Percentiles rank a stretch among this genome's conserved stretches.
Conservation (phyloP, 441 rosid species). For the Rhodomyrtus psidioides region DNA sequence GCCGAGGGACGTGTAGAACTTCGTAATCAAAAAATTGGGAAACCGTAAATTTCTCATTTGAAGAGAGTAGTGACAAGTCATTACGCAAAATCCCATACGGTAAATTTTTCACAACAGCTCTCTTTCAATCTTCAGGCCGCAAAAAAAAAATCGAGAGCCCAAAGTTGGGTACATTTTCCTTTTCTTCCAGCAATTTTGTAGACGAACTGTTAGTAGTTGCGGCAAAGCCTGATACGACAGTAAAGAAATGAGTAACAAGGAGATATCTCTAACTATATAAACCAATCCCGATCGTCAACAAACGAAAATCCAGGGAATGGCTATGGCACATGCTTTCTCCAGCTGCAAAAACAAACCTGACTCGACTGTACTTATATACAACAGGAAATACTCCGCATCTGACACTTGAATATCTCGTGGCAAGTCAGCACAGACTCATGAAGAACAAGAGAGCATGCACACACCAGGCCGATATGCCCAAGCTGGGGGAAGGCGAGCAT, state of each 20-base stretch:
- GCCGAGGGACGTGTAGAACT: not conserved
- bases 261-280: not conserved
- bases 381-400: not conserved
- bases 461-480: constrained; percentile 99
- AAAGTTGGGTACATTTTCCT: not conserved
- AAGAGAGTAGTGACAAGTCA: not conserved
- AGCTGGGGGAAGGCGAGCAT: constrained; percentile 93
- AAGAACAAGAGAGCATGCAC: constrained; percentile 97
- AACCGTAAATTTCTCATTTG: not conserved
- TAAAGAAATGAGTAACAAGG: not conserved
- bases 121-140: not conserved
- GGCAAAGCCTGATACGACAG: not conserved
- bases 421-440: constrained; percentile 28
- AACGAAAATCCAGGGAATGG: not conserved
- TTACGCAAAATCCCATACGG: not conserved
- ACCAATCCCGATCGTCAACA: not conserved
- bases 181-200: not conserved
- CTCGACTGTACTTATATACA: constrained; percentile 20
- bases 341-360: not conserved
- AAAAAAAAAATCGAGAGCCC: not conserved
- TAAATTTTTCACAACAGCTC: not conserved
- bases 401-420: not conserved
- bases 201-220: not conserved
- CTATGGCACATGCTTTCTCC: not conserved
- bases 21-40: not conserved